A percentile compares a stretch with the other conserved stretches of the same genome.
phyloP scores from a whole-genome alignment of 768 basidiomycete species.

The Wakefieldia striispora region DNA sequence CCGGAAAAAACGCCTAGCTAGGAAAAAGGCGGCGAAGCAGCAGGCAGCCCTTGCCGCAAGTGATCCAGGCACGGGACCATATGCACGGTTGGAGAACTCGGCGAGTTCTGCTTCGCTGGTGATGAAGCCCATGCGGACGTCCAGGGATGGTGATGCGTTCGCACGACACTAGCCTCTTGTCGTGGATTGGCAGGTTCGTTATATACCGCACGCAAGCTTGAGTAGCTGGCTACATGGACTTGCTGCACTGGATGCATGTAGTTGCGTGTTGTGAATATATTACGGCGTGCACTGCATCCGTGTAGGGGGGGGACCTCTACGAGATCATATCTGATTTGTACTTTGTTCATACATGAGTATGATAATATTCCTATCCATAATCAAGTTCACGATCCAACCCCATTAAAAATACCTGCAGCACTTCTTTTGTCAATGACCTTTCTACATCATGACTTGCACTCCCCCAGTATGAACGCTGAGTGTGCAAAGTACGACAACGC shows the following conservation, averaged over 20 bases:
- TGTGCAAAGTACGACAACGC: conserved; percentile 3
- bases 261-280: conserved; percentile 10
- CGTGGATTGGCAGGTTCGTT: conserved; percentile 2
- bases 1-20: conserved; percentile 34
- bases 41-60: not conserved
- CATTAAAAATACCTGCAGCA: not conserved
- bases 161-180: conserved; percentile 3
- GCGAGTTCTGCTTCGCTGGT: conserved; percentile 27
- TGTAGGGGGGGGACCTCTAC: not conserved
- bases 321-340: conserved; percentile 3
- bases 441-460: no score
- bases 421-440: no score
- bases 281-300: not conserved
- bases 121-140: conserved; percentile 29
- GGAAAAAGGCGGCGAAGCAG: conserved; percentile 21
- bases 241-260: conserved; percentile 9
- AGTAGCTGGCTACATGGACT: conserved; percentile 35
- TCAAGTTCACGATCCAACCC: no score
- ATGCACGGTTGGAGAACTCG: conserved; percentile 26
- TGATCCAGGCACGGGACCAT: conserved; percentile 12
- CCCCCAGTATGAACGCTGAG: conserved; percentile 3
- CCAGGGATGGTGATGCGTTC: no score
- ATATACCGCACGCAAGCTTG: conserved; percentile 17
- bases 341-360: no score
- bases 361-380: no score